Conservation (phyloP, 805 yeast genomes). For the Starmerella geochares region DNA sequence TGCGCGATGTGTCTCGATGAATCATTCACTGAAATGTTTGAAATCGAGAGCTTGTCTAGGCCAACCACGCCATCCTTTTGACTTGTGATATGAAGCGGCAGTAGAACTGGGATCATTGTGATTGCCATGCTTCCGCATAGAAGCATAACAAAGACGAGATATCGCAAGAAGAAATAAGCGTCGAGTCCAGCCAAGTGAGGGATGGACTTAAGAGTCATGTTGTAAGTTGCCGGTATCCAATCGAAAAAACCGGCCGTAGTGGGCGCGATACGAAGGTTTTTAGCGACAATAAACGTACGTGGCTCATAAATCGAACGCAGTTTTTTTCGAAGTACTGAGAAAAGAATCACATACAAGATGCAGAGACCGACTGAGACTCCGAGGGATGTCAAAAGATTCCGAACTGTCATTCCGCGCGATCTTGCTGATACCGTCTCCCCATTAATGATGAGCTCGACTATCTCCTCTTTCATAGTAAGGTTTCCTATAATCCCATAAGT, state of each 20-base stretch:
- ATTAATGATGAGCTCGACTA: constrained; percentile 20
- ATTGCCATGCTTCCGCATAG: constrained; percentile 46
- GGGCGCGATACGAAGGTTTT: constrained; percentile 30
- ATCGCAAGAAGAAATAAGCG: constrained; percentile 62
- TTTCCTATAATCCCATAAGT: no score
- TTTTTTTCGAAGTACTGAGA: constrained; percentile 32
- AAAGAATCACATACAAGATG: constrained; percentile 38
- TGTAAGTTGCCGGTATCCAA: constrained; percentile 45
- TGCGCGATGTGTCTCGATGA: constrained; percentile 50
- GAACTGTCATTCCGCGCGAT: constrained; percentile 20
- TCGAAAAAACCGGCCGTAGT: constrained; percentile 37
- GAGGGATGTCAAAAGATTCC: constrained; percentile 36
- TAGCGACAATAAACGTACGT: constrained; percentile 39
- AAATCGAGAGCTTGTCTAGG: constrained; percentile 59
- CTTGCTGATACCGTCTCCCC: constrained; percentile 15
- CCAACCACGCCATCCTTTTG: constrained; percentile 24
- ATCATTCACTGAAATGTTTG: constrained; percentile 51
- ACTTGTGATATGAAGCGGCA: constrained; percentile 54
- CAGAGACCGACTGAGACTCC: constrained; percentile 37
- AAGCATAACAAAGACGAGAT: constrained; percentile 41
- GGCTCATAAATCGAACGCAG: constrained; percentile 45
- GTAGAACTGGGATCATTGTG: constrained; percentile 46
- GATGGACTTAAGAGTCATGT: constrained; percentile 37
- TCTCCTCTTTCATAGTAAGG: constrained; percentile 15
- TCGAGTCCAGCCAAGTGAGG: constrained; percentile 50